Conservation (phyloP, 2,329 filamentous ascomycete species). For the Cercospora nicotianae region DNA sequence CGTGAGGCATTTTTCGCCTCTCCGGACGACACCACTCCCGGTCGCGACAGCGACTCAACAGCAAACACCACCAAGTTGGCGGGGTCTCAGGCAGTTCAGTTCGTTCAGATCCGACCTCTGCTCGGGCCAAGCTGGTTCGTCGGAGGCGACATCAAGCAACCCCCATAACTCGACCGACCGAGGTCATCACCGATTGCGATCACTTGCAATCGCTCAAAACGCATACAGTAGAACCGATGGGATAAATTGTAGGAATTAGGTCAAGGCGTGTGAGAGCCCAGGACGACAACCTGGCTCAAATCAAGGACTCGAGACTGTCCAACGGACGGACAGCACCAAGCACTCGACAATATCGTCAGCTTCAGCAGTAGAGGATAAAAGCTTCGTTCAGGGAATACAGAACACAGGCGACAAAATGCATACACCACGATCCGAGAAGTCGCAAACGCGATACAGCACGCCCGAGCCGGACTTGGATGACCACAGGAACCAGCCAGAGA, state of each 20-base stretch:
- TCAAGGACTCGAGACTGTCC: slow-evolving; percentile 3
- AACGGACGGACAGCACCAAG: slow-evolving; percentile 7
- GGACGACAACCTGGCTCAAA: slow-evolving; percentile 17
- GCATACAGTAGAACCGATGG: slow-evolving; percentile 30
- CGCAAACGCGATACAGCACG: slow-evolving; percentile 67
- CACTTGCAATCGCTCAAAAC: slow-evolving; percentile 9
- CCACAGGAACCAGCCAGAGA: slow-evolving; percentile 69
- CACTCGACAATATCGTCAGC: neutral
- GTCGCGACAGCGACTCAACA: slow-evolving; percentile 37
- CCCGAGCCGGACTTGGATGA: slow-evolving; percentile 83
- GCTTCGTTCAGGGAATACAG: neutral
- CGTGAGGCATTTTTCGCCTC: slow-evolving; percentile 26
- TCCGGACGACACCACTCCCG: slow-evolving; percentile 13
- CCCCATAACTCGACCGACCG: slow-evolving; percentile 75
- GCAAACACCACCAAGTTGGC: slow-evolving; percentile 83
- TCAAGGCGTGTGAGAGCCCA: slow-evolving; percentile 19
- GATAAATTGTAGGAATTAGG: slow-evolving; percentile 31
- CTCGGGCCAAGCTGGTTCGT: slow-evolving; percentile 95
- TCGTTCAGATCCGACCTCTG: slow-evolving; percentile 81
- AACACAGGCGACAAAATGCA: slow-evolving; percentile 43
- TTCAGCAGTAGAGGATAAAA: neutral
- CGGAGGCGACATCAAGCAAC: slow-evolving; percentile 88
- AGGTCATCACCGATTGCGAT: slow-evolving; percentile 15
- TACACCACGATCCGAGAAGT: slow-evolving; percentile 65
- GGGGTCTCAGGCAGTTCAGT: slow-evolving; percentile 70